Evolutionary conservation across 306 rosid species (phyloP).

Genomic region (Mimosa pudica): DNA sequence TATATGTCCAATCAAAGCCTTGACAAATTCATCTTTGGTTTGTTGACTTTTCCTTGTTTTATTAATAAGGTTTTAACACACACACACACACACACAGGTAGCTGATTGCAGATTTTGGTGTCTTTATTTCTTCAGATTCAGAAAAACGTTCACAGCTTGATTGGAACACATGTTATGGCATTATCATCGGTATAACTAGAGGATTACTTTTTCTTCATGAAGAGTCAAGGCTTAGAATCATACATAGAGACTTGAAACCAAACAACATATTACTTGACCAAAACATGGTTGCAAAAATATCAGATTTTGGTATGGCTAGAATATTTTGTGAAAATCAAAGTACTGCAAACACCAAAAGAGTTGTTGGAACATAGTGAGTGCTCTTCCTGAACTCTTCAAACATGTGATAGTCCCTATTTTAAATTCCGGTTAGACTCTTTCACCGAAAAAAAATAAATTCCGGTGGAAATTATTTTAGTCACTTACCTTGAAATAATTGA

Average conservation of each 20-base stretch:
- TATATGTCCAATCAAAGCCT: constrained; percentile 69
- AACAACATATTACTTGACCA: constrained; percentile 55
- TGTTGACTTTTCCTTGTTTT: neutral
- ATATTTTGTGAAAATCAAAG: constrained; percentile 55
- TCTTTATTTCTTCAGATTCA: constrained; percentile 38
- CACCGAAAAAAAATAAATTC: no score
- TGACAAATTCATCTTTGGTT: constrained; percentile 60
- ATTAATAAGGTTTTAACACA: neutral
- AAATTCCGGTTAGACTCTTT: neutral
- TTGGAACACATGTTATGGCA: constrained; percentile 49
- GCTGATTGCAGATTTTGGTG: neutral
- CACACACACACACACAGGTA: neutral
- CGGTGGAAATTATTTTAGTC: neutral
- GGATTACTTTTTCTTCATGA: constrained; percentile 64
- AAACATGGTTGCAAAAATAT: constrained; percentile 54
- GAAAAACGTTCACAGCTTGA: constrained; percentile 42
- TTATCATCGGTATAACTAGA: constrained; percentile 48
- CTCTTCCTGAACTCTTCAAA: neutral
- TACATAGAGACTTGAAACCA: constrained; percentile 67
- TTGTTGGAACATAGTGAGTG: constrained; percentile 63
- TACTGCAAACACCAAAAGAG: constrained; percentile 55
- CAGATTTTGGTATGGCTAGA: constrained; percentile 67
- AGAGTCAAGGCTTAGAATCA: constrained; percentile 53
- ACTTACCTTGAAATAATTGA: neutral
- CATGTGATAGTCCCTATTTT: neutral